phyloP scores from a whole-genome alignment of 192 early-diverging fungal species.

The Phlyctochytrium arcticum region DNA sequence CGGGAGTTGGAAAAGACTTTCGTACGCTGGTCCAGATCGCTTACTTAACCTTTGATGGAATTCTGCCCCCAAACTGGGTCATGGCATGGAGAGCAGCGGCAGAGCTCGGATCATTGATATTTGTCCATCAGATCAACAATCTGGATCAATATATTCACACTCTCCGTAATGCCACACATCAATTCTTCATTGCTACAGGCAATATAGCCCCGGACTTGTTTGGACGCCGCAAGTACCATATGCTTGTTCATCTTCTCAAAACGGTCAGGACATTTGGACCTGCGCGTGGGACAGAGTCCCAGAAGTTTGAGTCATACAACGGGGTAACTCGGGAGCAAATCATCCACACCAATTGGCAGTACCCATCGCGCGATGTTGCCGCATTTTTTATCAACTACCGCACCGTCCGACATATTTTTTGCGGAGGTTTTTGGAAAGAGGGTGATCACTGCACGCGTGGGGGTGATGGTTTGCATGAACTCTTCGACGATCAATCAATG shows the following conservation, averaged over 20 bases:
- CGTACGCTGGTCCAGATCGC: background rate
- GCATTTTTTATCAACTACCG: background rate
- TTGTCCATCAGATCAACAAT: background rate
- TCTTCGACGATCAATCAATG: too few species aligned
- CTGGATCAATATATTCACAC: background rate
- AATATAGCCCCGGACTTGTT: too few species aligned
- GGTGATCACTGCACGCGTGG: too few species aligned
- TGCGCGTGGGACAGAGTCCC: background rate
- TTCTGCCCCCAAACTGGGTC: background rate
- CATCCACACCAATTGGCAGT: background rate
- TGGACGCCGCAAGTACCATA: background rate
- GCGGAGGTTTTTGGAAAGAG: too few species aligned
- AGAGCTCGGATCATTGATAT: background rate
- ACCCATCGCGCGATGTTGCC: background rate
- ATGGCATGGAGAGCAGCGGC: background rate
- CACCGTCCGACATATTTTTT: background rate
- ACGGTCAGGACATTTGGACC: background rate
- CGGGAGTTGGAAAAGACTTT: background rate
- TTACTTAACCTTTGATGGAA: background rate
- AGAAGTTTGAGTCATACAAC: background rate
- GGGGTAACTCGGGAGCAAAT: background rate
- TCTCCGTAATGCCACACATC: background rate
- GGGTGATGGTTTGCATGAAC: too few species aligned
- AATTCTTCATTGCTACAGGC: too few species aligned
- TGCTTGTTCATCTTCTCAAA: background rate